A percentile compares a stretch with the other conserved stretches of the same genome.
Conservation (phyloP, 768 basidiomycete species). For the Amanita brunnescens region DNA sequence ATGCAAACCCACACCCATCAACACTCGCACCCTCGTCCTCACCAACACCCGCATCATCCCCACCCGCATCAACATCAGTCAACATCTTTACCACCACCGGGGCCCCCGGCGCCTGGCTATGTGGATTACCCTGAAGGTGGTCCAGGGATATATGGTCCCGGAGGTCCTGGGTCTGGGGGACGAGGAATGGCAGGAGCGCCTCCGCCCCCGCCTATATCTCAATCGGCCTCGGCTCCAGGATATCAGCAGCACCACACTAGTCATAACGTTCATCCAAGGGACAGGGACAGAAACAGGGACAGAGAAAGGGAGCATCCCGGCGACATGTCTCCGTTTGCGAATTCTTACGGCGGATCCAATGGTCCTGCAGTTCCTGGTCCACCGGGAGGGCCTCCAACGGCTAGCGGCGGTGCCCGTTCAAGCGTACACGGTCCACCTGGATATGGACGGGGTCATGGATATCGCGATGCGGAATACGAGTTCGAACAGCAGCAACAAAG, state of each 20-base stretch:
- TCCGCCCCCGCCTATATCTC: conserved; percentile 1
- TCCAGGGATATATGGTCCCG: background rate
- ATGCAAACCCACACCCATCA: conserved; percentile 7
- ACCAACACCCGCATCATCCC: background rate
- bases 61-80: conserved; percentile 4
- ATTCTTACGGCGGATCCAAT: background rate
- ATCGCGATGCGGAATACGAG: conserved; percentile 5
- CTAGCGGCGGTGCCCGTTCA: background rate
- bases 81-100: background rate
- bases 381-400: background rate
- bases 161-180: background rate
- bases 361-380: background rate
- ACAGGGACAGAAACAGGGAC: conserved; percentile 1
- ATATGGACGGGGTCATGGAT: background rate
- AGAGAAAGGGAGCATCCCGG: conserved; percentile 1
- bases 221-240: background rate
- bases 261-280: background rate
- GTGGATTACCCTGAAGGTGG: conserved; percentile 3
- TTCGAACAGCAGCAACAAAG: conserved; percentile 2
- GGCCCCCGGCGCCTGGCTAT: background rate
- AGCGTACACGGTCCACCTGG: background rate
- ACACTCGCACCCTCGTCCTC: background rate
- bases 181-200: background rate
- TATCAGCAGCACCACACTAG: conserved; percentile 1
- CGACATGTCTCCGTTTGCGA: conserved; percentile 5